Percentiles rank a stretch among this genome's conserved stretches.
Conservation (phyloP, 139 green algal genomes). For the Deuterostichococcus epilithicus region DNA sequence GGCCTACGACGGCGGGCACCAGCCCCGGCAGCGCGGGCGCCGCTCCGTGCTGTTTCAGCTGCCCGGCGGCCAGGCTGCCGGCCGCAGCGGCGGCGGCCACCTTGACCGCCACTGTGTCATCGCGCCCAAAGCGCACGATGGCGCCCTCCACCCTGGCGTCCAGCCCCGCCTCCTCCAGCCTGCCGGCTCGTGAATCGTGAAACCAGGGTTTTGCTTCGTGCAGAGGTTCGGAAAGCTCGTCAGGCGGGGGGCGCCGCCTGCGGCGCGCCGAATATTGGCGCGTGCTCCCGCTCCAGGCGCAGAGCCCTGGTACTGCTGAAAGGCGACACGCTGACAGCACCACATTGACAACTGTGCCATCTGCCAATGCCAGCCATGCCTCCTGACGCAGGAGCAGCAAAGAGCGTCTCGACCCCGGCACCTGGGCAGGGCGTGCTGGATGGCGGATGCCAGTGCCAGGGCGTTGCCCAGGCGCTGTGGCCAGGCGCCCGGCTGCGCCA, state of each 20-base stretch:
- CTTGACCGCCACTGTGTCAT: constrained; percentile 46
- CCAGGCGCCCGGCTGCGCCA: constrained; percentile 2
- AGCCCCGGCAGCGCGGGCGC: constrained; percentile 23
- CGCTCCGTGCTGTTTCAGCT: constrained; percentile 13
- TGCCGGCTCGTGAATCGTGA: too few species aligned
- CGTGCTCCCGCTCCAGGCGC: too few species aligned
- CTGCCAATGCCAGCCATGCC: too few species aligned
- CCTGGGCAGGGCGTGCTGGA: constrained; percentile 6
- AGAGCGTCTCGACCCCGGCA: constrained; percentile 15
- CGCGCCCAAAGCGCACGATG: constrained; percentile 21
- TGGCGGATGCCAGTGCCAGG: constrained; percentile 27
- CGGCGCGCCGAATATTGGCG: too few species aligned
- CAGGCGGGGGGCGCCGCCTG: too few species aligned
- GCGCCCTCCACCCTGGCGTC: constrained; percentile 11
- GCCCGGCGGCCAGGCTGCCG: constrained; percentile 9
- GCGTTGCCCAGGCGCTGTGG: constrained; percentile 20
- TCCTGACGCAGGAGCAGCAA: too few species aligned
- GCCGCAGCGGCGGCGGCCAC: constrained; percentile 42
- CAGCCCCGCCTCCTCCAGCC: constrained; percentile 31
- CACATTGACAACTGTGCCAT: too few species aligned
- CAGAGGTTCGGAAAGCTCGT: too few species aligned
- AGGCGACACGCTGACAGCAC: too few species aligned
- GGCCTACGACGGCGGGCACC: constrained; percentile 37
- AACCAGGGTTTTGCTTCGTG: too few species aligned
- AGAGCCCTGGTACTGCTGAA: too few species aligned